These are phyloP conservation scores for Alloteropsis semialata DNA, from an alignment of 176 grass and related monocot species.

Conservation along the genomic window DNA sequence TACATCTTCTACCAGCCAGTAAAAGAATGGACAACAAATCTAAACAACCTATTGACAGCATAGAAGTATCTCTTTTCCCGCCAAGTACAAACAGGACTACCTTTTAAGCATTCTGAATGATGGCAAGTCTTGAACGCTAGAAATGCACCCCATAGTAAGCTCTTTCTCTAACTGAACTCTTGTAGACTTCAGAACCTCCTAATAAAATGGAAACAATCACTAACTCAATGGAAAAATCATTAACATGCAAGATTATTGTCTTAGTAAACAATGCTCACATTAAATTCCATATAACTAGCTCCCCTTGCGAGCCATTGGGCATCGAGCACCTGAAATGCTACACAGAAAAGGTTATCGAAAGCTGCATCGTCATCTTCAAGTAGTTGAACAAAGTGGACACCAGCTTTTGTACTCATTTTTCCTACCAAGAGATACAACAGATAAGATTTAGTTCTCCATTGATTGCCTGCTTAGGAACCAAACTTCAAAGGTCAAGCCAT, in stretches of 20 bases:
- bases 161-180: constrained; percentile 69
- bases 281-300: constrained; percentile 94
- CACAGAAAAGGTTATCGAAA: constrained; percentile 85
- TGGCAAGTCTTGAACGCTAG: constrained; percentile 50
- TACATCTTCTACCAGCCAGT: constrained; percentile 16
- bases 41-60: constrained; percentile 12
- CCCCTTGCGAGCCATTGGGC: constrained; percentile 62
- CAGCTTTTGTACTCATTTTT: constrained; percentile 53
- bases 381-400: constrained; percentile 58
- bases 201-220: constrained; percentile 25
- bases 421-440: constrained; percentile 30
- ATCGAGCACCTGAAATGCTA: constrained; percentile 80
- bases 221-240: not conserved
- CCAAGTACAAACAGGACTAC: constrained; percentile 30
- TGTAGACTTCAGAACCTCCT: constrained; percentile 80
- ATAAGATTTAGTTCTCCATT: constrained; percentile 5
- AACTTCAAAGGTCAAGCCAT: not conserved
- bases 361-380: constrained; percentile 61
- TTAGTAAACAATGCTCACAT: constrained; percentile 41
- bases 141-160: constrained; percentile 44
- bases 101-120: constrained; percentile 58
- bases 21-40: constrained; percentile 22
- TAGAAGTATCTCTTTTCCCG: not conserved
- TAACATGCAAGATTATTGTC: not conserved
- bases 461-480: constrained; percentile 2